Base-by-base conservation (phyloP, 805 yeast species). In the Sugiyamaella floridensis region DNA sequence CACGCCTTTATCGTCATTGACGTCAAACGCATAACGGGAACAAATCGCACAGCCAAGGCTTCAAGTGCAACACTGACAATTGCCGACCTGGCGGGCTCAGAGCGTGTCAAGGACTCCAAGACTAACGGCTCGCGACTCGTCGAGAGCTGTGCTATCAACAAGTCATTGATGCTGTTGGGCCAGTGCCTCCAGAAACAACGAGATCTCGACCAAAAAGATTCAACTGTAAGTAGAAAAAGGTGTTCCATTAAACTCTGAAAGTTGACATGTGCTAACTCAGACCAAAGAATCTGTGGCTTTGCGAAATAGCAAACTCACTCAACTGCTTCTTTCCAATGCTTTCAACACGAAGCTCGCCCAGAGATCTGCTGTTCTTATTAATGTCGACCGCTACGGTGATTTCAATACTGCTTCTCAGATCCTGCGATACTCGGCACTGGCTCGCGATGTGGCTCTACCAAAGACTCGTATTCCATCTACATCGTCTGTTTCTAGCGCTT, bases 1-100 rank as follows among this genome's bases (percentile, higher is more conserved):
- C 83, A 79, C 58, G 71, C 79, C n/a, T 76, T 79, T 57, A 65
- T 75, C 2, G 71, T 73, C 50, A 67, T 79, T 47, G 76, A 76
- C 52, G 55, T 73, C 5, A 71, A 67, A 47, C 60, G 58, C 15
- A 55, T 67, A 3, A 45, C 45, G 14, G 53, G 45, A 29, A 47
- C 32, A n/a, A 14, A 15, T n/a, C 22, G 26, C 9, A 26, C 15
- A 9, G 47, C 28, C 19, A 9, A n/a, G n/a, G 56, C 48, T 67
- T 48, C 16, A 46, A 58, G 45, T 41, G 62, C 77, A 4, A 68
- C 78, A 47, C 63, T 79, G 26, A 74, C 78, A 0, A 62, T 80
- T 43, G 78, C 77, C 0, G 83, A 80, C 57, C 59, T 80, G 16
- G 81, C 82, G 1, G 81, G 82, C 1, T 69, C 79, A 8, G 82